Percentiles rank a stretch among this genome's conserved stretches.
Evolutionary conservation across 805 yeast genomes (phyloP).

Genomic region (Sungouiella blattae): DNA sequence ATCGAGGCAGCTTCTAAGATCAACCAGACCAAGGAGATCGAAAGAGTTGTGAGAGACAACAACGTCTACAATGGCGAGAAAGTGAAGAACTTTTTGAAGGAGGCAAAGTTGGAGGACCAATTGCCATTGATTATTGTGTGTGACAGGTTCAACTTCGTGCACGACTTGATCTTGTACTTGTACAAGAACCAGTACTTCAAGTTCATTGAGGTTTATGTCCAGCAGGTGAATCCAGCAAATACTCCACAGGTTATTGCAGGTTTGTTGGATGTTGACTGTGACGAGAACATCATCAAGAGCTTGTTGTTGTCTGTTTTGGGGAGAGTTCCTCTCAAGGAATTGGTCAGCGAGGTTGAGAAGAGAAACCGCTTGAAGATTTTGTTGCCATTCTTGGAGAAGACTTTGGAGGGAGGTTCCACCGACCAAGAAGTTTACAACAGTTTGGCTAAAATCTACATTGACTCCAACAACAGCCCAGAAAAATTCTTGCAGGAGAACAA

Average conservation of each 20-base stretch:
- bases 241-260: slow-evolving; percentile 98
- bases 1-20: slow-evolving; percentile 90
- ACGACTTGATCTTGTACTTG: slow-evolving; percentile 87
- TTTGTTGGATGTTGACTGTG: slow-evolving; percentile 94
- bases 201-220: slow-evolving; percentile 96
- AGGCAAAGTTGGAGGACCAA: slow-evolving; percentile 90
- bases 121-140: slow-evolving; percentile 94
- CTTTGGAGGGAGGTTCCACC: slow-evolving; percentile 75
- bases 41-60: slow-evolving; percentile 92
- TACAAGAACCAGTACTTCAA: slow-evolving; percentile 95
- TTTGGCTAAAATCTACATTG: slow-evolving; percentile 95
- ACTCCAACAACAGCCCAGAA: slow-evolving; percentile 96
- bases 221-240: slow-evolving; percentile 92
- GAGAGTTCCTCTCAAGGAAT: slow-evolving; percentile 85
- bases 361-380: slow-evolving; percentile 89
- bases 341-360: slow-evolving; percentile 93
- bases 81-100: slow-evolving; percentile 95
- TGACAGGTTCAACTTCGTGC: slow-evolving; percentile 87
- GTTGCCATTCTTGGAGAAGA: slow-evolving; percentile 89
- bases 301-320: slow-evolving; percentile 84
- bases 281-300: slow-evolving; percentile 78
- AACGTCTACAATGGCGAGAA: slow-evolving; percentile 94
- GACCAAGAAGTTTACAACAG: slow-evolving; percentile 94
- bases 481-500: slow-evolving; percentile 90
- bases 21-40: slow-evolving; percentile 91